Percentiles rank a stretch among this genome's conserved stretches.
These are phyloP conservation scores for Bruguiera parviflora DNA, from an alignment of 345 rosid species.

Conservation along the genomic window DNA sequence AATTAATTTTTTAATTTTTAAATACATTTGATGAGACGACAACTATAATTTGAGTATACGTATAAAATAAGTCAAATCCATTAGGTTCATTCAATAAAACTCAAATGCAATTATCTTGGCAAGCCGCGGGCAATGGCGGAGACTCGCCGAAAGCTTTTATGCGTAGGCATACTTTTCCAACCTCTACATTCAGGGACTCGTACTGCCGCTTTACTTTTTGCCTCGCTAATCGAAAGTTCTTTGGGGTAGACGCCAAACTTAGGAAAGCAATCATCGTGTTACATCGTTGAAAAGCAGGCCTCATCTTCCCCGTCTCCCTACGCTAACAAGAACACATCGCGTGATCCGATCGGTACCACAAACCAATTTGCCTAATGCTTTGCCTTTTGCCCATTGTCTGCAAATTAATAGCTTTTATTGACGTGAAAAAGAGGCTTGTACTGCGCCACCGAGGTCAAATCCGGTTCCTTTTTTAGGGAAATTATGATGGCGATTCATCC, in stretches of 20 bases:
- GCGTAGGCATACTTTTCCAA: no score
- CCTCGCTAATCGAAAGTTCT: not conserved
- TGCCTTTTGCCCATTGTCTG: not conserved
- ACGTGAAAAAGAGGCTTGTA: not conserved
- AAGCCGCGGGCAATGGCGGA: no score
- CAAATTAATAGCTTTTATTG: not conserved
- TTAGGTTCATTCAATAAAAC: no score
- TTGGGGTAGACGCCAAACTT: not conserved
- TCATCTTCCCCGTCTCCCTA: slow-evolving; percentile 13
- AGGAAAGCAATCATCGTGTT: slow-evolving; percentile 2
- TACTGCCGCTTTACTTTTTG: no score
- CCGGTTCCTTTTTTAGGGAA: not conserved
- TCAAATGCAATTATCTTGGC: no score
- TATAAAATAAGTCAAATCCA: no score
- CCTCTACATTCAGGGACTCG: no score
- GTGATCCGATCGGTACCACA: not conserved
- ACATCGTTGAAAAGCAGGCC: slow-evolving; percentile 12
- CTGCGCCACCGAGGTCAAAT: slow-evolving; percentile 6
- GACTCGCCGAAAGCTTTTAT: no score
- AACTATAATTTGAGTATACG: no score
- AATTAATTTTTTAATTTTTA: no score
- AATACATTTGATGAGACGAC: no score
- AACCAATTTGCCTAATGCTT: not conserved
- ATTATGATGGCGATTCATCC: slow-evolving; percentile 11
- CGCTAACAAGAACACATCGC: not conserved